Conservation (phyloP, 352 stramenopile species). For the Pythium catenulatum region DNA sequence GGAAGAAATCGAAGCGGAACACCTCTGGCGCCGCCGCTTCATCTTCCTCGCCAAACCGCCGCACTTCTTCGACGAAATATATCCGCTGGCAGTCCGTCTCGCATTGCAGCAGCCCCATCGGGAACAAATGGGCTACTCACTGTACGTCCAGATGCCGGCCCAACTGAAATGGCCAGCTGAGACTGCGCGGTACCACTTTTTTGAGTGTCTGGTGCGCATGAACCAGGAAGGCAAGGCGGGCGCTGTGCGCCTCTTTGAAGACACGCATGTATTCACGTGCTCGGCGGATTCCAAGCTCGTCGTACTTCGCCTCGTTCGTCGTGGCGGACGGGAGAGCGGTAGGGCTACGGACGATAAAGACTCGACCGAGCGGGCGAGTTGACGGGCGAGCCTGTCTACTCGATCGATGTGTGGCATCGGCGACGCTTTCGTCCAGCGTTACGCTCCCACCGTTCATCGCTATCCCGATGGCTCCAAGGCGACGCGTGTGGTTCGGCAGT, state of each 20-base stretch:
- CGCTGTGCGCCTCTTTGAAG: not conserved
- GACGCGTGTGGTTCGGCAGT: too few relatives aligned
- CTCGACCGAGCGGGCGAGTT: too few relatives aligned
- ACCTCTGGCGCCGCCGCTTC: not conserved
- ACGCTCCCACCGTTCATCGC: too few relatives aligned
- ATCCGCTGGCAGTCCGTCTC: not conserved
- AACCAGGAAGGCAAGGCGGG: not conserved
- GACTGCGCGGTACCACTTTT: constrained; percentile 33
- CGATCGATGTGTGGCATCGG: too few relatives aligned
- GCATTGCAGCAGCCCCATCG: not conserved
- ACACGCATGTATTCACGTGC: constrained; percentile 8
- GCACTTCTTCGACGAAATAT: not conserved
- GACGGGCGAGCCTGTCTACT: too few relatives aligned
- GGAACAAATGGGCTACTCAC: not conserved
- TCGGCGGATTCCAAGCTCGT: not conserved
- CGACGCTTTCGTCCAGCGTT: too few relatives aligned
- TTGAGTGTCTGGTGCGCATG: not conserved
- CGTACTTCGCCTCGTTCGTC: not conserved
- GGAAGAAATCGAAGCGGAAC: not conserved
- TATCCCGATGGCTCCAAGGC: too few relatives aligned
- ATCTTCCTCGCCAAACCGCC: not conserved
- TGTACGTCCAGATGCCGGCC: constrained; percentile 11
- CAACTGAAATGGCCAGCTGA: constrained; percentile 3
- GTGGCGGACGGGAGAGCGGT: too few relatives aligned
- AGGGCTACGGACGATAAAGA: too few relatives aligned